These are phyloP conservation scores for Heliocybe sulcata DNA, from an alignment of 1,284 basidiomycete species.

Conservation along the genomic window DNA sequence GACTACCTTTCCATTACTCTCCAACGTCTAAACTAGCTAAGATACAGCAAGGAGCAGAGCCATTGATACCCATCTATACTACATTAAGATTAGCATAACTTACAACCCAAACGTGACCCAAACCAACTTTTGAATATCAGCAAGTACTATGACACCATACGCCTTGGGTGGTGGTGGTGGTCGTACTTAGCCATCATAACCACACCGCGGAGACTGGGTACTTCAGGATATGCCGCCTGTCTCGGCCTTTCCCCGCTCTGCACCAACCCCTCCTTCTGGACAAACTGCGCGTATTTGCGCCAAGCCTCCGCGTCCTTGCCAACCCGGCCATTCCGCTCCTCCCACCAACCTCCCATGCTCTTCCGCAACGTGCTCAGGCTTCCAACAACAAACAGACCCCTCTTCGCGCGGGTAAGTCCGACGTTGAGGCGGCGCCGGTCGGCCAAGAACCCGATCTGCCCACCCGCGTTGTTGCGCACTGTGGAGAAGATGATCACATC, in stretches of 20 bases:
- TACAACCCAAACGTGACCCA: constrained; percentile 10
- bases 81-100: constrained; percentile 13
- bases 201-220: no score
- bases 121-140: neutral
- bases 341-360: constrained; percentile 26
- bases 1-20: no score
- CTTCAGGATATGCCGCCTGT: constrained; percentile 39
- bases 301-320: constrained; percentile 50
- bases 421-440: constrained; percentile 85
- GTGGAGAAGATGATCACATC: constrained; percentile 88
- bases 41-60: no score
- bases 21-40: no score
- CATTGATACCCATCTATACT: no score
- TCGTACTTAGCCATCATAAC: no score
- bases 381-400: constrained; percentile 79
- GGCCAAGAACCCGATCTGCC: constrained; percentile 85
- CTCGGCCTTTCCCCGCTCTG: constrained; percentile 37
- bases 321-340: constrained; percentile 15
- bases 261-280: constrained; percentile 44
- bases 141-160: no score
- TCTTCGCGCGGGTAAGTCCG: constrained; percentile 79
- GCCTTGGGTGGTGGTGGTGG: no score
- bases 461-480: constrained; percentile 70
- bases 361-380: constrained; percentile 62
- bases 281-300: constrained; percentile 50